Evolutionary conservation across 148 eudicot species (phyloP).

Genomic region (Polygonum maritimum): DNA sequence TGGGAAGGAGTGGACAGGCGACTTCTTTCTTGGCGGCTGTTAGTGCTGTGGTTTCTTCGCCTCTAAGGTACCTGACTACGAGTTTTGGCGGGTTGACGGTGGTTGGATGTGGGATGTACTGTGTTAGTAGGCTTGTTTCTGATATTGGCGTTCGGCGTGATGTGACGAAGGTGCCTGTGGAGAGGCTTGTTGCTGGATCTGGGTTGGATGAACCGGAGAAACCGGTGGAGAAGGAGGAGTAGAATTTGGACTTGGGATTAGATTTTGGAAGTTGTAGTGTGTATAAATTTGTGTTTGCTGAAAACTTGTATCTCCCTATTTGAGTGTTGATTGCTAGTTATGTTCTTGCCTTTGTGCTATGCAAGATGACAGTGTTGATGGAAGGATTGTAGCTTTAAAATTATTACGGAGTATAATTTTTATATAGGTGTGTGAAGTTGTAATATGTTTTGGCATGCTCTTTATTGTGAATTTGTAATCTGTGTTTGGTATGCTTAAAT

Average conservation of each 20-base stretch:
- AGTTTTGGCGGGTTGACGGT: constrained; percentile 46
- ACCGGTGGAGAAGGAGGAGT: background rate
- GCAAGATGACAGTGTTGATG: background rate
- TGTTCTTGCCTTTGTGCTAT: background rate
- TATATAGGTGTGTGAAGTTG: background rate
- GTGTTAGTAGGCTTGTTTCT: constrained; percentile 51
- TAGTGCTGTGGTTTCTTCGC: constrained; percentile 58
- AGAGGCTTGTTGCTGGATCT: constrained; percentile 42
- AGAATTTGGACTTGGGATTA: background rate
- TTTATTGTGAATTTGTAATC: too few relatives aligned
- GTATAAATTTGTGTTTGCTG: background rate
- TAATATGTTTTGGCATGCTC: background rate
- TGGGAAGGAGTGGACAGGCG: constrained; percentile 90
- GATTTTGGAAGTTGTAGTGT: background rate
- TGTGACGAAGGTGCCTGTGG: constrained; percentile 66
- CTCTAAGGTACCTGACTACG: constrained; percentile 59
- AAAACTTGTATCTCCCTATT: background rate
- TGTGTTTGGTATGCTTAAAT: too few relatives aligned
- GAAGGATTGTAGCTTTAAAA: background rate
- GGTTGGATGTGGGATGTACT: constrained; percentile 66
- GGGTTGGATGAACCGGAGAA: constrained; percentile 14
- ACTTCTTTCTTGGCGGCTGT: constrained; percentile 57
- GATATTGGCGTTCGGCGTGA: constrained; percentile 82
- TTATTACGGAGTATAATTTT: too few relatives aligned
- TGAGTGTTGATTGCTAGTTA: background rate